A percentile compares a stretch with the other conserved stretches of the same genome.
Conservation (phyloP, 352 stramenopile genomes). For the Globisporangium sylvaticum region DNA sequence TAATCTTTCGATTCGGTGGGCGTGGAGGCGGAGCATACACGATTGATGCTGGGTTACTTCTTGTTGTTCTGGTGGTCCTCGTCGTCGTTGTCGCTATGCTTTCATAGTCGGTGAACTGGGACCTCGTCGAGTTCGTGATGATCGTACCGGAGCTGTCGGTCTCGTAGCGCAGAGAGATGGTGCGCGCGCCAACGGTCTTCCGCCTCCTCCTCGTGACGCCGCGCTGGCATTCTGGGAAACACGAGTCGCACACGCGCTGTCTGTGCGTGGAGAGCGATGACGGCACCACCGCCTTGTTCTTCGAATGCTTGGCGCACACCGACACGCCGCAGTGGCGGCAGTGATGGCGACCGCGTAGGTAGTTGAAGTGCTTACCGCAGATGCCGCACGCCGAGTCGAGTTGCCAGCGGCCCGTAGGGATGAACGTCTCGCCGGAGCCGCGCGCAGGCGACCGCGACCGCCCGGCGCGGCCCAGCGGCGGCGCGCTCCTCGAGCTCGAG, state of each 20-base stretch:
- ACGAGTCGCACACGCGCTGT: slow-evolving; percentile 75
- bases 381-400: slow-evolving; percentile 53
- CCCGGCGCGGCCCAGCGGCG: not conserved
- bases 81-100: slow-evolving; percentile 8
- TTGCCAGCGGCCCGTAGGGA: slow-evolving; percentile 56
- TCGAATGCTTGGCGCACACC: slow-evolving; percentile 72
- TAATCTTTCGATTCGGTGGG: slow-evolving; percentile 1
- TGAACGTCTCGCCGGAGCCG: slow-evolving; percentile 40
- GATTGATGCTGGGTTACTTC: not conserved
- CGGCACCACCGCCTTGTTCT: slow-evolving; percentile 59
- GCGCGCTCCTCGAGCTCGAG: slow-evolving; percentile 12
- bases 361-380: slow-evolving; percentile 53
- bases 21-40: not conserved
- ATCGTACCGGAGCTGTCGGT: slow-evolving; percentile 11
- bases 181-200: slow-evolving; percentile 15
- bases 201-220: slow-evolving; percentile 14
- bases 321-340: slow-evolving; percentile 73
- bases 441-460: not conserved
- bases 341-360: slow-evolving; percentile 69
- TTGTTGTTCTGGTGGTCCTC: not conserved
- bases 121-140: slow-evolving; percentile 4
- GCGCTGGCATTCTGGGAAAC: slow-evolving; percentile 49
- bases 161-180: slow-evolving; percentile 11
- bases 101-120: slow-evolving; percentile 2
- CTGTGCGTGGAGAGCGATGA: slow-evolving; percentile 55